Evolutionary conservation across 768 basidiomycete genomes (phyloP).

Genomic region (Thelephora ganbajun): DNA sequence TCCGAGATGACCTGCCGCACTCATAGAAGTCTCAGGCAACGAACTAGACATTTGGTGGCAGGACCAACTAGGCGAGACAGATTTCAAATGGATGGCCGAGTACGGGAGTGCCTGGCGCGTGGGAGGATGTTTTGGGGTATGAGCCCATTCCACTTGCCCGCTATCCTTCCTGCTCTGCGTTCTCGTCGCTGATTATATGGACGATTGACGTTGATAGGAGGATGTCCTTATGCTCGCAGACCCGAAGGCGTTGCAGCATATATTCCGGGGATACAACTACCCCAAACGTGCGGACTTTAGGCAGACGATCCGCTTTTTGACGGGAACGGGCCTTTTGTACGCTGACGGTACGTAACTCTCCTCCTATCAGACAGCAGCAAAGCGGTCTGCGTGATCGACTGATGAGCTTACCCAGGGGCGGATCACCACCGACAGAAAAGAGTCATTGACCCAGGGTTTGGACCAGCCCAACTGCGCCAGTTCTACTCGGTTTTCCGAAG

Average conservation of each 20-base stretch:
- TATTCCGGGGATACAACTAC: conserved; percentile 17
- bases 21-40: not conserved
- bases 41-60: not conserved
- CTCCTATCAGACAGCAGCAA: not conserved
- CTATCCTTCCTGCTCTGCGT: not conserved
- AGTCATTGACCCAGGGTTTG: conserved; percentile 17
- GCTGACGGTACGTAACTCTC: conserved; percentile 7
- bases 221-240: conserved; percentile 16
- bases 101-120: not conserved
- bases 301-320: conserved; percentile 9
- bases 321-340: conserved; percentile 12
- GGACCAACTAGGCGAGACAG: not conserved
- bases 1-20: too few species aligned
- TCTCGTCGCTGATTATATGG: not conserved
- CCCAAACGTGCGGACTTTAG: conserved; percentile 9
- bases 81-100: not conserved
- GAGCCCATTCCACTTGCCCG: not conserved
- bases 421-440: conserved; percentile 18
- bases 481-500: conserved; percentile 15
- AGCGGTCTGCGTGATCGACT: not conserved
- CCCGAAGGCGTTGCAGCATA: conserved; percentile 16
- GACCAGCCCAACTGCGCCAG: conserved; percentile 11
- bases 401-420: conserved; percentile 4
- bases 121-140: not conserved
- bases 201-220: conserved; percentile 8